Evolutionary conservation across 164 flowering plant species (phyloP).

Genomic region (Kalanchoe fedtschenkoi): DNA sequence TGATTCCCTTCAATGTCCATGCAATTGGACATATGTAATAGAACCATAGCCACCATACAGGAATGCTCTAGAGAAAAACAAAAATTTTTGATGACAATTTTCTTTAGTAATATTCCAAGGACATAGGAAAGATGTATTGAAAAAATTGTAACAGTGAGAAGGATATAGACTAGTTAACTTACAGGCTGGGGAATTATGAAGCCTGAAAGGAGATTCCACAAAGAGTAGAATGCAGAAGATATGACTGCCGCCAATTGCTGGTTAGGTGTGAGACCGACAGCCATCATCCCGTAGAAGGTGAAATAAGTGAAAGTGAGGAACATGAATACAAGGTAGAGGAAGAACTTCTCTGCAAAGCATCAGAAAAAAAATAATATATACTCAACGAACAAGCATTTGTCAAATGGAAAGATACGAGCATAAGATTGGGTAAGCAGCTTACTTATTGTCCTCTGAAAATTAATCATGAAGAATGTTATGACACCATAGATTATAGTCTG

Average conservation of each 20-base stretch:
- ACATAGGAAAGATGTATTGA: no score
- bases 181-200: slow-evolving; percentile 74
- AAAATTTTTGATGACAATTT: background rate
- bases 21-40: slow-evolving; percentile 69
- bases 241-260: slow-evolving; percentile 69
- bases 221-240: slow-evolving; percentile 77
- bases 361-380: background rate
- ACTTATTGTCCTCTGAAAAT: slow-evolving; percentile 60
- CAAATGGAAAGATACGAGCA: background rate
- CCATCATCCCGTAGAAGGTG: slow-evolving; percentile 88
- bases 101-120: background rate
- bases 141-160: background rate
- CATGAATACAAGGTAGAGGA: slow-evolving; percentile 59
- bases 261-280: slow-evolving; percentile 68
- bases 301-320: slow-evolving; percentile 81
- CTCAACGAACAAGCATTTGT: background rate
- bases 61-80: slow-evolving; percentile 40
- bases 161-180: slow-evolving; percentile 16
- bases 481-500: slow-evolving; percentile 59
- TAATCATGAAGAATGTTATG: slow-evolving; percentile 77
- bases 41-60: slow-evolving; percentile 90
- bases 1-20: slow-evolving; percentile 69
- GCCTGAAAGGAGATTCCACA: slow-evolving; percentile 95
- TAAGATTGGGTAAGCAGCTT: background rate
- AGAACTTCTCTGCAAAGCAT: slow-evolving; percentile 51